Percentiles rank a stretch among this genome's conserved stretches.
Conservation (phyloP, 139 green algal species). For the Coelastrella sp. region DNA sequence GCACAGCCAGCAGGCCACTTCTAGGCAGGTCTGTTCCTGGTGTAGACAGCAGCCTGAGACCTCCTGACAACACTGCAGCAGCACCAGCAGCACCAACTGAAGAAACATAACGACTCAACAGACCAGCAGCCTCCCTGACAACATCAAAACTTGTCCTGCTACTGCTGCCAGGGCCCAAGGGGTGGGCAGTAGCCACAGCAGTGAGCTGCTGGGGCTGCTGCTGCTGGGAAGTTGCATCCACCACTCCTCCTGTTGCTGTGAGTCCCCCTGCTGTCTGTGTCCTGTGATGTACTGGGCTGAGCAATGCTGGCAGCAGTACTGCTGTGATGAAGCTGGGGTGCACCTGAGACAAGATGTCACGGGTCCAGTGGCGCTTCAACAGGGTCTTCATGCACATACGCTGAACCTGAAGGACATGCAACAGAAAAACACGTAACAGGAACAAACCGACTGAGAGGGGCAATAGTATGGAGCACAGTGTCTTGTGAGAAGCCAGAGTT, state of each 20-base stretch:
- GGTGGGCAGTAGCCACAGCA: background rate
- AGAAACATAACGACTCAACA: background rate
- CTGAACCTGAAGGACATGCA: conserved; percentile 57
- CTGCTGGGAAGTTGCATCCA: background rate
- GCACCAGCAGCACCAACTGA: background rate
- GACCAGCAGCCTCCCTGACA: background rate
- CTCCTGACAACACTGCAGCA: background rate
- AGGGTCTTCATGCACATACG: conserved; percentile 52
- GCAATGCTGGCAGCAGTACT: conserved; percentile 53
- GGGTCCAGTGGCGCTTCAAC: conserved; percentile 58
- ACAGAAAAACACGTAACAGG: too few species aligned
- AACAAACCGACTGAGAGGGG: too few species aligned
- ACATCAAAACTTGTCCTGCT: background rate
- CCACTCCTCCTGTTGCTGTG: conserved; percentile 23
- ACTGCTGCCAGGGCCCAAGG: background rate
- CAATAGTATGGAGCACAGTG: too few species aligned
- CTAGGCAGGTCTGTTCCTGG: conserved; percentile 1
- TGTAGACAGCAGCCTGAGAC: background rate
- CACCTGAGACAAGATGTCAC: conserved; percentile 21
- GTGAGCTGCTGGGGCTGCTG: background rate
- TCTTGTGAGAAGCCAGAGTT: too few species aligned
- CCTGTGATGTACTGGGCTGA: conserved; percentile 49
- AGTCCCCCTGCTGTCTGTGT: conserved; percentile 7
- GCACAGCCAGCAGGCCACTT: conserved; percentile 3
- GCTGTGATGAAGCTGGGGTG: conserved; percentile 40